A percentile compares a stretch with the other conserved stretches of the same genome.
Evolutionary conservation across 352 stramenopile species (phyloP).

Genomic region (Blastocystis sp.): DNA sequence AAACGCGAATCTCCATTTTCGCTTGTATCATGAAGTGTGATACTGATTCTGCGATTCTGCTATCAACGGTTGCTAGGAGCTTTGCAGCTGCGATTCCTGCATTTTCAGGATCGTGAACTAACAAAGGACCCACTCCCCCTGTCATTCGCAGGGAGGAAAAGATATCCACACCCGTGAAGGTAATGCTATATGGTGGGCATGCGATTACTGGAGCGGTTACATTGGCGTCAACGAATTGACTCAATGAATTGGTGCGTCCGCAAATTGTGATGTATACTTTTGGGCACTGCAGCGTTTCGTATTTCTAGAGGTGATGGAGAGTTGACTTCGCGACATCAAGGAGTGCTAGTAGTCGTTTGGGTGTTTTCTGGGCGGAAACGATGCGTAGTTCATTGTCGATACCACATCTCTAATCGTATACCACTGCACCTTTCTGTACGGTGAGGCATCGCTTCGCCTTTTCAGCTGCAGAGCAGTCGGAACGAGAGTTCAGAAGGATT

Average conservation of each 20-base stretch:
- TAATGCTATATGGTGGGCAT: slow-evolving; percentile 23
- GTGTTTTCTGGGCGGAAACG: slow-evolving; percentile 33
- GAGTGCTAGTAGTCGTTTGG: background rate
- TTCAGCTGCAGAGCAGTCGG: background rate
- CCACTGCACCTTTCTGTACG: background rate
- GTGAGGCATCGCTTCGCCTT: slow-evolving; percentile 30
- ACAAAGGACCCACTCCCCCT: slow-evolving; percentile 20
- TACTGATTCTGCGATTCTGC: slow-evolving; percentile 2
- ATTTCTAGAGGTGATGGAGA: background rate
- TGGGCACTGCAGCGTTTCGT: background rate
- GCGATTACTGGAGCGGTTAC: slow-evolving; percentile 3
- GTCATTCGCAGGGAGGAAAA: slow-evolving; percentile 43
- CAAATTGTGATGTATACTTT: slow-evolving; percentile 47
- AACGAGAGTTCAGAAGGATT: slow-evolving; percentile 15
- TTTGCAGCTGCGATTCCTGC: slow-evolving; percentile 17
- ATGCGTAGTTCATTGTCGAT: slow-evolving; percentile 35
- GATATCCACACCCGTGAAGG: slow-evolving; percentile 24
- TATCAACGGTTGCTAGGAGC: background rate
- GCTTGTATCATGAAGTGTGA: slow-evolving; percentile 5
- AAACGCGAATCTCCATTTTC: slow-evolving; percentile 11
- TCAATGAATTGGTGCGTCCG: slow-evolving; percentile 34
- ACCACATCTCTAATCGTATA: background rate
- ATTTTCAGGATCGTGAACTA: slow-evolving; percentile 13
- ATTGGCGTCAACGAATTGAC: slow-evolving; percentile 27
- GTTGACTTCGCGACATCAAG: background rate